Percentiles rank a stretch among this genome's conserved stretches.
These are phyloP conservation scores for Boletus insuetus DNA, from an alignment of 768 basidiomycete species.

Conservation along the genomic window DNA sequence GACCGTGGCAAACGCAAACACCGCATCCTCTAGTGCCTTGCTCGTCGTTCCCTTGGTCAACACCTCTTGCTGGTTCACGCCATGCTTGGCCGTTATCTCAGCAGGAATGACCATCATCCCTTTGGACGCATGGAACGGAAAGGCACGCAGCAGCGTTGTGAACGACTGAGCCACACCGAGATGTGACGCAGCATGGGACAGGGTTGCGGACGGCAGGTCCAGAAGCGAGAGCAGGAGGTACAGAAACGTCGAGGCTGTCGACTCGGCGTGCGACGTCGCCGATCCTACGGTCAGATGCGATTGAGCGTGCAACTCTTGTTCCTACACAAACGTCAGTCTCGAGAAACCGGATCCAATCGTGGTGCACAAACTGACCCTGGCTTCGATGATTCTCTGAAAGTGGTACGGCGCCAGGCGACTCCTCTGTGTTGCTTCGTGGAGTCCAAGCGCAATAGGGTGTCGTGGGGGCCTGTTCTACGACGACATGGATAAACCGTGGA, in stretches of 20 bases:
- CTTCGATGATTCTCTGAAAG: conserved; percentile 80
- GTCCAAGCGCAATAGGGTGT: conserved; percentile 77
- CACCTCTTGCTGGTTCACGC: conserved; percentile 77
- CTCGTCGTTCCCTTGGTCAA: conserved; percentile 55
- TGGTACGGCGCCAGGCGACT: conserved; percentile 67
- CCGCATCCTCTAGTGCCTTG: conserved; percentile 68
- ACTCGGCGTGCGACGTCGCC: conserved; percentile 71
- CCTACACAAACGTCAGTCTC: conserved; percentile 40
- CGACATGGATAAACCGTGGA: conserved; percentile 14
- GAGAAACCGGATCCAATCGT: conserved; percentile 6
- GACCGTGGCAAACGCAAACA: conserved; percentile 77
- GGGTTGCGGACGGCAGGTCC: conserved; percentile 49
- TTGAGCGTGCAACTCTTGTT: conserved; percentile 61
- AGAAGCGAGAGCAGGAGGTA: conserved; percentile 74
- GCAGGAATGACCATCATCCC: conserved; percentile 76
- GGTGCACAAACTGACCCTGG: conserved; percentile 53
- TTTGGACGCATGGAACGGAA: conserved; percentile 73
- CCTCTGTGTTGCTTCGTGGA: conserved; percentile 52
- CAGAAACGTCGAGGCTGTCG: conserved; percentile 74
- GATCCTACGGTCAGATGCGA: conserved; percentile 67
- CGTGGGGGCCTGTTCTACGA: conserved; percentile 69
- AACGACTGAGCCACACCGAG: conserved; percentile 74
- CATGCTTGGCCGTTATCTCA: conserved; percentile 76
- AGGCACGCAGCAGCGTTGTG: conserved; percentile 65
- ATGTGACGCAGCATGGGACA: conserved; percentile 81